Evolutionary conservation across 1,284 basidiomycete species (phyloP).

Genomic region (Sporisorium reilianum): DNA sequence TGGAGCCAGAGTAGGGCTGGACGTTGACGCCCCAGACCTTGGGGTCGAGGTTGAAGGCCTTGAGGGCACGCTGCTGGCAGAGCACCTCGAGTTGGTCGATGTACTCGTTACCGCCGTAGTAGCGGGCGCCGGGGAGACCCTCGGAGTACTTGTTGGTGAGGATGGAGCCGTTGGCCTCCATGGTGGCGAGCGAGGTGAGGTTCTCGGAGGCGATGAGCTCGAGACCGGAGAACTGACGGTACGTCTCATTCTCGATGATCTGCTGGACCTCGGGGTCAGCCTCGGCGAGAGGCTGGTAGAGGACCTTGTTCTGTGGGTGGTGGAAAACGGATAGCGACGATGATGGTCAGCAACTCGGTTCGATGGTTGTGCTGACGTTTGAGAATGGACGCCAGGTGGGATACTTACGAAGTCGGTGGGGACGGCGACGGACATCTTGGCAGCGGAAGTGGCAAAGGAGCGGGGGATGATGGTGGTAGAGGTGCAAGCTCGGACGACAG

Average conservation of each 20-base stretch:
- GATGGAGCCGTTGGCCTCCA: slow-evolving; percentile 99
- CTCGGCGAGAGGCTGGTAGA: slow-evolving; percentile 88
- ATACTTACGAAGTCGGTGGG: slow-evolving; percentile 65
- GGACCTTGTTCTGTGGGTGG: slow-evolving; percentile 79
- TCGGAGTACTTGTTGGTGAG: slow-evolving; percentile 94
- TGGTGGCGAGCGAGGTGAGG: slow-evolving; percentile 71
- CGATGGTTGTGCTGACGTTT: neutral
- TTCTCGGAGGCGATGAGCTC: slow-evolving; percentile 94
- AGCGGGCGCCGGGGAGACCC: slow-evolving; percentile 82
- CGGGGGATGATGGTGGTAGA: slow-evolving; percentile 30
- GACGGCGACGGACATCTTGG: slow-evolving; percentile 63
- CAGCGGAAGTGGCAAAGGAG: slow-evolving; percentile 37
- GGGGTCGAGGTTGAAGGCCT: slow-evolving; percentile 95
- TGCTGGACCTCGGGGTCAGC: slow-evolving; percentile 94
- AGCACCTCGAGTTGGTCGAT: slow-evolving; percentile 96
- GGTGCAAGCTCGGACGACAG: slow-evolving; percentile 19
- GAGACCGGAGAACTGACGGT: slow-evolving; percentile 93
- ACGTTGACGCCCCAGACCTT: slow-evolving; percentile 97
- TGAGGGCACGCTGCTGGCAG: slow-evolving; percentile 92
- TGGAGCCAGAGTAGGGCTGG: slow-evolving; percentile 91
- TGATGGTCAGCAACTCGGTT: slow-evolving; percentile 9
- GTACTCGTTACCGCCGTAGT: slow-evolving; percentile 90
- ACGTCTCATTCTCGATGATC: slow-evolving; percentile 99
- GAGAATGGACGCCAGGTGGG: neutral
- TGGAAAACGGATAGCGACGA: slow-evolving; percentile 66